Base-by-base conservation (phyloP, 495 filamentous ascomycete species). In the Penicillium lividum region DNA sequence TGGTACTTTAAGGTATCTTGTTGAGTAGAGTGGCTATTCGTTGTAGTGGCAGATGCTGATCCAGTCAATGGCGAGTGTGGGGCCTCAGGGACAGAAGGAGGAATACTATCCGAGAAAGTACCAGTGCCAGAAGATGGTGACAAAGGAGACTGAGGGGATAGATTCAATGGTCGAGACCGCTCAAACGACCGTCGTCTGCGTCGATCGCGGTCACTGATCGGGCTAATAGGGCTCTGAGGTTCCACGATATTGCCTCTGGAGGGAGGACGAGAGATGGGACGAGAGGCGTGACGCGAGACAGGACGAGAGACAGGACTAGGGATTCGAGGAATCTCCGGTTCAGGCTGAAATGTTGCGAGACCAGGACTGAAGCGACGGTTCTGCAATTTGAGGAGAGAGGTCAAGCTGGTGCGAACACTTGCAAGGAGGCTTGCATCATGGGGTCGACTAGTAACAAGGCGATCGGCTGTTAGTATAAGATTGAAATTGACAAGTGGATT, bases 61-160 rank as follows among this genome's bases (percentile, higher is more conserved):
- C 71, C 73, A n/a, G 76, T 72, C 22, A 71, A 56, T 5, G 76
- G 77, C 4, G 80, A 80, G 34, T 57, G 65, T 11, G 78, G 77
- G 3, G 66, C 68, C 22, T 77, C 76, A 2, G 78, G 76, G n/a
- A 60, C 74, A 25, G 56, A 68, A 2, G 77, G 76, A 15, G 71
- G 71, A 7, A 70, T 59, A n/a, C 46, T 49, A 48, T 78, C 74
- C 1, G 69, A 73, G 47, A 69, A 70, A 4, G 67, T 62, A 16
- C 59, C 66, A 5, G 67, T 62, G 16, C 59, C 66, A 5, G 71
- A 71, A 1, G 63, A 65, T n/a, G 75, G 68, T 3, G 76, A 74
- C 7, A 61, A 59, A 7, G 72, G 76, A 11, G 67, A 65, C 29
- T 65, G 62, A 1, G 74, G 73, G 15, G 73, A 74, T 3, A 36